Evolutionary conservation across 352 stramenopile genomes (phyloP).

Genomic region (Globisporangium acanthophoron): DNA sequence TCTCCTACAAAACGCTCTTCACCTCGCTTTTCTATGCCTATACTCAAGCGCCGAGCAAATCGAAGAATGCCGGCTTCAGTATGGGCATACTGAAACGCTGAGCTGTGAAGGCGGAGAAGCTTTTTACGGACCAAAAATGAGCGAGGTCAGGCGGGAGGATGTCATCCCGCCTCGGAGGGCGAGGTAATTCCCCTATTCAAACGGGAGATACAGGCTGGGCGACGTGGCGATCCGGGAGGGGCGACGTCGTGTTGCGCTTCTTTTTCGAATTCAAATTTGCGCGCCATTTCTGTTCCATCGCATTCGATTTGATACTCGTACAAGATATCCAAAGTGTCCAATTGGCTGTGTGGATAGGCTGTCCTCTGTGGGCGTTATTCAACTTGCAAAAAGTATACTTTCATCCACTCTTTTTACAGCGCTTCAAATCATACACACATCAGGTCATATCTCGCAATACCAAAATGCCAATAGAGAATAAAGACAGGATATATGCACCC

Average conservation of each 20-base stretch:
- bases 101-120: neutral
- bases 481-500: too few relatives aligned
- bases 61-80: constrained; percentile 66
- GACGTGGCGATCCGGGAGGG: neutral
- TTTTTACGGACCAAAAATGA: neutral
- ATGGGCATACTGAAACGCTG: constrained; percentile 72
- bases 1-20: constrained; percentile 13
- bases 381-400: too few relatives aligned
- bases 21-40: constrained; percentile 81
- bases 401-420: too few relatives aligned
- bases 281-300: neutral
- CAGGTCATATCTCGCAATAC: too few relatives aligned
- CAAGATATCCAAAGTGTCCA: too few relatives aligned
- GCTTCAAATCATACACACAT: too few relatives aligned
- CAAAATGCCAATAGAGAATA: too few relatives aligned
- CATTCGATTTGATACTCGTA: neutral
- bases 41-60: constrained; percentile 71
- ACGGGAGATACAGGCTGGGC: neutral
- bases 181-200: neutral
- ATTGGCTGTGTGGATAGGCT: too few relatives aligned
- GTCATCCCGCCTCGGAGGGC: too few relatives aligned
- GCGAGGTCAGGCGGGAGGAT: neutral
- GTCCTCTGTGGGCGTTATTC: too few relatives aligned
- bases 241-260: neutral
- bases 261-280: neutral